Evolutionary conservation across 2,329 filamentous ascomycete genomes (phyloP).

Genomic region (Nemania serpens): DNA sequence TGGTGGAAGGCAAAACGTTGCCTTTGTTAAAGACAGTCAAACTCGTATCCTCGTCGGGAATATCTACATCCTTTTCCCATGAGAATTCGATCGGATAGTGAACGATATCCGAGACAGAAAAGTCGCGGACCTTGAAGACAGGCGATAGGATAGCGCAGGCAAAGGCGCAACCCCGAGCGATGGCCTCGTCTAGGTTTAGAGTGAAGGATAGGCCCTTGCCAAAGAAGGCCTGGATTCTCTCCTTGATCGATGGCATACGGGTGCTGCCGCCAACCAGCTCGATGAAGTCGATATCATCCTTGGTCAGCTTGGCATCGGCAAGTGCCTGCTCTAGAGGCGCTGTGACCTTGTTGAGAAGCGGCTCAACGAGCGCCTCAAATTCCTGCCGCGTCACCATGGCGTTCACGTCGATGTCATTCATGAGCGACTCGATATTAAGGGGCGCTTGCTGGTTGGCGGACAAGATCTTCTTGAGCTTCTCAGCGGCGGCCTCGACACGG

Average conservation of each 20-base stretch:
- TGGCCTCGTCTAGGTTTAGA: conserved; percentile 96
- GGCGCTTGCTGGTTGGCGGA: conserved; percentile 93
- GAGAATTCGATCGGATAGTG: conserved; percentile 98
- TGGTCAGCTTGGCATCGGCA: conserved; percentile 86
- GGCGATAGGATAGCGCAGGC: conserved; percentile 97
- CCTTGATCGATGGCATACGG: conserved; percentile 91
- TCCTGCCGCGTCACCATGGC: conserved; percentile 92
- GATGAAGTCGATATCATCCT: conserved; percentile 89
- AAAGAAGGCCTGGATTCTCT: conserved; percentile 87
- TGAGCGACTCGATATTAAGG: conserved; percentile 95
- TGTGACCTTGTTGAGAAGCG: conserved; percentile 74
- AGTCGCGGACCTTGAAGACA: conserved; percentile 97
- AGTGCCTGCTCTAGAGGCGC: conserved; percentile 86
- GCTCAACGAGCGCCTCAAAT: conserved; percentile 87
- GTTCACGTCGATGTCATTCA: conserved; percentile 95
- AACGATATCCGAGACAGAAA: conserved; percentile 95
- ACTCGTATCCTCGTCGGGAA: conserved; percentile 97
- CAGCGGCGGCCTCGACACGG: conserved; percentile 83
- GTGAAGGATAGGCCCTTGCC: conserved; percentile 93
- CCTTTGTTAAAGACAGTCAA: conserved; percentile 97
- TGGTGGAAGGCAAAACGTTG: conserved; percentile 96
- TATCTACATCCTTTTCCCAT: conserved; percentile 98
- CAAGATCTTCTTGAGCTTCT: conserved; percentile 98
- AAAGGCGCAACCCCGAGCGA: conserved; percentile 94
- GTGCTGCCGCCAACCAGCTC: conserved; percentile 95